A percentile compares a stretch with the other conserved stretches of the same genome.
Conservation (phyloP, 140 eudicot species). For the Erigeron philadelphicus region DNA sequence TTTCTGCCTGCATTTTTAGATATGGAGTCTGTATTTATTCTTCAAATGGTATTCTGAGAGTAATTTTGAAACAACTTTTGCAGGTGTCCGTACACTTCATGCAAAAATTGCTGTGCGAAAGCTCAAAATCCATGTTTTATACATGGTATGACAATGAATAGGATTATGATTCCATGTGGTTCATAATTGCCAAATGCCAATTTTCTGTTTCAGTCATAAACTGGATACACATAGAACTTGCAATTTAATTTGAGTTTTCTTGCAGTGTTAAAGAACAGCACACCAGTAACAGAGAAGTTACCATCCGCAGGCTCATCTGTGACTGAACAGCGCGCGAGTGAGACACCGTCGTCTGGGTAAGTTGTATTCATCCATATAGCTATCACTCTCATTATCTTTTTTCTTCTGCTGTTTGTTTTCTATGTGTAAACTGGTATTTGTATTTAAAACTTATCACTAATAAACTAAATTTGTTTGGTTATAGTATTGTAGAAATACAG, state of each 20-base stretch:
- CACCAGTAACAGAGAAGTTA: slow-evolving; percentile 69
- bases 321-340: slow-evolving; percentile 63
- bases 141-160: slow-evolving; percentile 53
- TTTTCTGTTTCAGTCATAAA: slow-evolving; percentile 1
- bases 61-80: slow-evolving; percentile 21
- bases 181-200: not conserved
- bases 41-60: not conserved
- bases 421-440: not conserved
- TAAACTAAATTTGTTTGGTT: not conserved
- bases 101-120: slow-evolving; percentile 94
- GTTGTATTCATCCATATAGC: slow-evolving; percentile 19
- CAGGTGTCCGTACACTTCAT: slow-evolving; percentile 93
- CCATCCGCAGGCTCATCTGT: slow-evolving; percentile 46
- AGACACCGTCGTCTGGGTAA: slow-evolving; percentile 67
- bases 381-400: not conserved
- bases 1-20: not conserved
- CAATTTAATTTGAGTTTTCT: slow-evolving; percentile 12
- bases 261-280: slow-evolving; percentile 76
- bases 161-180: slow-evolving; percentile 1
- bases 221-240: slow-evolving; percentile 5
- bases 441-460: not conserved
- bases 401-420: slow-evolving; percentile 6
- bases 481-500: not conserved
- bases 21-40: not conserved
- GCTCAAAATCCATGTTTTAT: slow-evolving; percentile 97